phyloP scores from a whole-genome alignment of 768 basidiomycete genomes.

The Cantharellus anzutake region DNA sequence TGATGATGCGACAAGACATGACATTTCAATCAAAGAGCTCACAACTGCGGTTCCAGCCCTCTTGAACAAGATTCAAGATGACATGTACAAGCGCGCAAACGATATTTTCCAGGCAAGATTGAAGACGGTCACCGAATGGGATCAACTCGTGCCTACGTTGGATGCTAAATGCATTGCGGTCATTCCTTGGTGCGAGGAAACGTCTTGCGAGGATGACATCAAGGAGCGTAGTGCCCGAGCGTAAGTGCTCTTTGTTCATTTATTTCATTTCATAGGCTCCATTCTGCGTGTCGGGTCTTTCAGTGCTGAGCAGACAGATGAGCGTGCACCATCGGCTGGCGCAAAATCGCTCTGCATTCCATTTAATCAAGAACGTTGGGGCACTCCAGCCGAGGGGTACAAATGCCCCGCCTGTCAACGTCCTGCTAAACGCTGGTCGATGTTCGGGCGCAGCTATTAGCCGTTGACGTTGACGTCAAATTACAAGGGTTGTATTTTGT shows the following conservation, averaged over 20 bases:
- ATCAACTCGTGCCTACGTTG: constrained; percentile 77
- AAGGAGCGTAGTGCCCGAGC: constrained; percentile 80
- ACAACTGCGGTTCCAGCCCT: constrained; percentile 34
- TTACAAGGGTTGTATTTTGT: too few species aligned
- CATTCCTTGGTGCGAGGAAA: constrained; percentile 91
- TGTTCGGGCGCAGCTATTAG: constrained; percentile 83
- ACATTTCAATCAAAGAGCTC: constrained; percentile 33
- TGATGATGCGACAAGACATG: constrained; percentile 42
- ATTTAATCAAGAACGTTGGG: constrained; percentile 75
- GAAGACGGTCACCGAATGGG: constrained; percentile 67
- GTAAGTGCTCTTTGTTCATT: constrained; percentile 28
- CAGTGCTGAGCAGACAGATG: constrained; percentile 76
- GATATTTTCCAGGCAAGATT: constrained; percentile 50
- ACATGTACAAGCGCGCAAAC: constrained; percentile 72
- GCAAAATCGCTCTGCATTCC: constrained; percentile 96
- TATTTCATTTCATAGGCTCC: not conserved
- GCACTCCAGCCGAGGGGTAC: constrained; percentile 61
- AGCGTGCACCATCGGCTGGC: constrained; percentile 90
- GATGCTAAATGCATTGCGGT: constrained; percentile 76
- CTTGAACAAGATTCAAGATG: constrained; percentile 70
- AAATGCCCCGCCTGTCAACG: constrained; percentile 79
- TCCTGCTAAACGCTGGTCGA: constrained; percentile 86
- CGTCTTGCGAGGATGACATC: constrained; percentile 92
- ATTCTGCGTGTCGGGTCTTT: constrained; percentile 6
- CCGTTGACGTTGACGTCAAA: not conserved